Evolutionary conservation across 2,329 filamentous ascomycete genomes (phyloP).

Genomic region (Aspergillus arachidicola): DNA sequence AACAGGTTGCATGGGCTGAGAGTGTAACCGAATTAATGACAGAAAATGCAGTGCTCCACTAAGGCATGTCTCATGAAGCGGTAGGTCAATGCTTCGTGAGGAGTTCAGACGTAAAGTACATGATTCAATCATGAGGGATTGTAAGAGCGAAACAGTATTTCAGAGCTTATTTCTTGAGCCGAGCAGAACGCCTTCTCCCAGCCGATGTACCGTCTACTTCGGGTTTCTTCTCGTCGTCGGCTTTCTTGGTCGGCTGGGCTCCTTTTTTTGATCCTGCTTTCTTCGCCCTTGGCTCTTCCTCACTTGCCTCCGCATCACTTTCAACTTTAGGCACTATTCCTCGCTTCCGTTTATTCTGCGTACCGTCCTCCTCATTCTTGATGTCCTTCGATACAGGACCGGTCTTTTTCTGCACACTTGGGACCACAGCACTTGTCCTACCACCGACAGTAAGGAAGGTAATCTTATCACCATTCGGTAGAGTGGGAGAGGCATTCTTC

Average conservation of each 20-base stretch:
- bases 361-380: constrained; percentile 30
- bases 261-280: constrained; percentile 27
- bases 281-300: constrained; percentile 28
- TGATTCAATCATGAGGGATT: neutral
- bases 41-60: neutral
- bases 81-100: neutral
- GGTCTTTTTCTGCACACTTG: constrained; percentile 82
- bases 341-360: constrained; percentile 36
- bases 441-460: constrained; percentile 87
- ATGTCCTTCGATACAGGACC: constrained; percentile 59
- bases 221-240: constrained; percentile 23
- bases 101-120: neutral
- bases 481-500: constrained; percentile 64
- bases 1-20: constrained; percentile 31
- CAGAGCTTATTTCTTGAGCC: constrained; percentile 26
- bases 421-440: constrained; percentile 86
- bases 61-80: neutral
- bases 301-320: constrained; percentile 18
- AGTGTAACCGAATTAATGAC: constrained; percentile 21
- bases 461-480: constrained; percentile 85
- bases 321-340: constrained; percentile 31
- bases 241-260: constrained; percentile 25
- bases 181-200: constrained; percentile 35
- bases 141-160: neutral
- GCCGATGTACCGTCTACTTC: constrained; percentile 14